A percentile compares a stretch with the other conserved stretches of the same genome.
Evolutionary conservation across 345 rosid species (phyloP).

Genomic region (Syzygium aqueum): DNA sequence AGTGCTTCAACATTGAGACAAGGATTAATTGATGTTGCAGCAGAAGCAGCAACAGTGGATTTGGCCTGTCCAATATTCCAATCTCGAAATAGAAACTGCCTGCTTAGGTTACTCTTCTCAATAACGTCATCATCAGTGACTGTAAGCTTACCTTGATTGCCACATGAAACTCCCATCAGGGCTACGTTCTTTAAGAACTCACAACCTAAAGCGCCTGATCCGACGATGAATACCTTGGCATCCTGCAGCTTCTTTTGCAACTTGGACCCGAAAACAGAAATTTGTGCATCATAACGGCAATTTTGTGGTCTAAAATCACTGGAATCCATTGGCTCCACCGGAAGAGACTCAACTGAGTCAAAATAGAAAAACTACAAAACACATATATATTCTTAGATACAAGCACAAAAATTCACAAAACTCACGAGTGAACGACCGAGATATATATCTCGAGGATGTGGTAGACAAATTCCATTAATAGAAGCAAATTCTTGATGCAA

Average conservation of each 20-base stretch:
- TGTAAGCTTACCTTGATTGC: constrained; percentile 69
- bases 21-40: constrained; percentile 75
- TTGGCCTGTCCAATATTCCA: constrained; percentile 99
- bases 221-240: constrained; percentile 73
- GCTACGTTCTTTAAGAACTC: constrained; percentile 94
- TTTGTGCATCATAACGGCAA: constrained; percentile 94
- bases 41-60: constrained; percentile 96
- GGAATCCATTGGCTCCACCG: constrained; percentile 62
- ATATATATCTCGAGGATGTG: not conserved
- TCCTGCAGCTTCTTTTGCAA: constrained; percentile 91
- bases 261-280: constrained; percentile 92
- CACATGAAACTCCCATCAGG: constrained; percentile 94
- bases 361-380: constrained; percentile 82
- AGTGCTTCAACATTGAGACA: constrained; percentile 68
- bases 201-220: constrained; percentile 98
- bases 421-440: not conserved
- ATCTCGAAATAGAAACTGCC: constrained; percentile 97
- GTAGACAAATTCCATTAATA: not conserved
- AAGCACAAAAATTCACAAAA: not conserved
- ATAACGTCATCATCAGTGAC: constrained; percentile 99
- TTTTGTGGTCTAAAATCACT: constrained; percentile 59
- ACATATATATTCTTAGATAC: not conserved
- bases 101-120: constrained; percentile 97
- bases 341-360: constrained; percentile 92
- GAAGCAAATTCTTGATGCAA: not conserved